Conservation (phyloP, 129 eudicot genomes). For the Saussurea involucrata region DNA sequence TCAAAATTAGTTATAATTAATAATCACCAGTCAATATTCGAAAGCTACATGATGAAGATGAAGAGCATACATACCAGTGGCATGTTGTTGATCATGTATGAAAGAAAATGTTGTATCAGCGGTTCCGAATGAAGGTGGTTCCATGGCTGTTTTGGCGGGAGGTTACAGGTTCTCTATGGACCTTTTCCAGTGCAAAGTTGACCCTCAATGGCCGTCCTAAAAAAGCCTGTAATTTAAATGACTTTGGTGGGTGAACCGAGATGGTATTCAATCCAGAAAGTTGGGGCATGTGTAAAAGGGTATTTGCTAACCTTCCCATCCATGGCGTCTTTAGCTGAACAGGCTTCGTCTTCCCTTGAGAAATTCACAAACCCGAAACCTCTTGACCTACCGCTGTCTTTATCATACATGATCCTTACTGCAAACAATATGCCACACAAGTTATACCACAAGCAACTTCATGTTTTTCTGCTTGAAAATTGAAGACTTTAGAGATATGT, state of each 20-base stretch:
- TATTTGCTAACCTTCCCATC: conserved; percentile 61
- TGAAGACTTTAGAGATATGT: background rate
- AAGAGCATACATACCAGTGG: background rate
- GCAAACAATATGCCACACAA: conserved; percentile 9
- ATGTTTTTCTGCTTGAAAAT: background rate
- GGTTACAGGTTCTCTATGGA: conserved; percentile 55
- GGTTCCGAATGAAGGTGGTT: conserved; percentile 18
- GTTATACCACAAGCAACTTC: conserved; percentile 5
- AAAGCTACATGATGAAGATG: background rate
- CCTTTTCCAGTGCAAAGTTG: conserved; percentile 58
- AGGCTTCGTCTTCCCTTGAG: conserved; percentile 57
- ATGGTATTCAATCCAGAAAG: background rate
- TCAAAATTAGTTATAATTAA: background rate
- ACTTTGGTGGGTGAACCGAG: background rate
- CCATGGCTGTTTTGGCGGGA: conserved; percentile 39
- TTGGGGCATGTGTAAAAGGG: background rate
- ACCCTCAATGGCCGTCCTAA: conserved; percentile 70
- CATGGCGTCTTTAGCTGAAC: conserved; percentile 75
- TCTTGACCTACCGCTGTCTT: conserved; percentile 71
- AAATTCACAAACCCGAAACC: conserved; percentile 77
- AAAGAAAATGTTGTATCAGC: background rate
- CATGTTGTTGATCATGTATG: background rate
- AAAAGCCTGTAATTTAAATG: conserved; percentile 43
- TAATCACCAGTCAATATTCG: background rate
- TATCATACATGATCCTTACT: conserved; percentile 81